phyloP scores from a whole-genome alignment of 2,329 filamentous ascomycete genomes.

The Hypomyces perniciosus region DNA sequence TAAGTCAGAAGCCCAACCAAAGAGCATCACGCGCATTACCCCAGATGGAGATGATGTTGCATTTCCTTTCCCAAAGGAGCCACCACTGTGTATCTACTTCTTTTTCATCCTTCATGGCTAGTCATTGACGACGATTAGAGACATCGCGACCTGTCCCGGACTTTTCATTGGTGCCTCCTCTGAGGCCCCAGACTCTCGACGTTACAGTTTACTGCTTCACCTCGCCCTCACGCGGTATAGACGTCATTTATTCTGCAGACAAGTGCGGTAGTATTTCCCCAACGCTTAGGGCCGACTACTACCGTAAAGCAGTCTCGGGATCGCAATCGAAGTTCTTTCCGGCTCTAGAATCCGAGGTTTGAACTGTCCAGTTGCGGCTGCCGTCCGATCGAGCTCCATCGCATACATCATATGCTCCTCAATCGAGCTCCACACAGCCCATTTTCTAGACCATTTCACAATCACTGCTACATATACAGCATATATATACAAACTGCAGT shows the following conservation, averaged over 20 bases:
- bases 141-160: neutral
- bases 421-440: constrained; percentile 5
- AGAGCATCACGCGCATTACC: constrained; percentile 8
- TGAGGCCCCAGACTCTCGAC: constrained; percentile 1
- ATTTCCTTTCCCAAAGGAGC: constrained; percentile 1
- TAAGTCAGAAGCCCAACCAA: constrained; percentile 1
- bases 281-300: neutral
- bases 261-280: constrained; percentile 1
- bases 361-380: neutral
- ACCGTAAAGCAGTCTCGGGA: neutral
- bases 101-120: neutral
- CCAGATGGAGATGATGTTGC: constrained; percentile 3
- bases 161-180: neutral
- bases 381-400: neutral
- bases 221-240: neutral
- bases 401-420: constrained; percentile 4
- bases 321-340: neutral
- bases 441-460: neutral
- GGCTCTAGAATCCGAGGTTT: neutral
- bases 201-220: constrained; percentile 3
- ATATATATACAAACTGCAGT: constrained; percentile 3
- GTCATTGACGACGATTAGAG: neutral
- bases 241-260: neutral
- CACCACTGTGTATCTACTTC: neutral
- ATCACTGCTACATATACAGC: neutral